Evolutionary conservation across 768 basidiomycete species (phyloP).

Genomic region (Leccinum longicurvipes): DNA sequence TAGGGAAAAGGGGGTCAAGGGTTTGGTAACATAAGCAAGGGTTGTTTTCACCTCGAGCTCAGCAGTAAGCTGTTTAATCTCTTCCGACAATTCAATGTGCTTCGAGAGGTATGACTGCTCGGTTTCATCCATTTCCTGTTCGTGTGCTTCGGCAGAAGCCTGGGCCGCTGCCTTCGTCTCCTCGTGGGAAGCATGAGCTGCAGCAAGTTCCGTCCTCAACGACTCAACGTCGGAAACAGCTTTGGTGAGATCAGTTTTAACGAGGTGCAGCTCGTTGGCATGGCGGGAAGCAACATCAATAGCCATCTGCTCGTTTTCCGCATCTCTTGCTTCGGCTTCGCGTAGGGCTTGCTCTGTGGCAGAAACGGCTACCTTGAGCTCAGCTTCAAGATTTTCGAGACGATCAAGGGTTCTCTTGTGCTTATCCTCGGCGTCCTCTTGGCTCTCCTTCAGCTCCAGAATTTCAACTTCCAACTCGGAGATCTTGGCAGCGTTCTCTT

Average conservation of each 20-base stretch:
- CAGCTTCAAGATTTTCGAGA: conserved; percentile 51
- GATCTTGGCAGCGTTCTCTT: conserved; percentile 65
- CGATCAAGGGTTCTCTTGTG: conserved; percentile 43
- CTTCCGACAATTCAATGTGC: conserved; percentile 50
- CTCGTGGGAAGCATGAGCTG: conserved; percentile 46
- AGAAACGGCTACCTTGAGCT: conserved; percentile 46
- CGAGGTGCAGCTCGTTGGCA: conserved; percentile 42
- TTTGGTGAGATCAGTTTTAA: conserved; percentile 42
- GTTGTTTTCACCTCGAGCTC: conserved; percentile 61
- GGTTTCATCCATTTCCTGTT: conserved; percentile 47
- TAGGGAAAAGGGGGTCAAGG: not conserved
- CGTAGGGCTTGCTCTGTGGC: conserved; percentile 48
- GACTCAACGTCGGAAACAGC: conserved; percentile 42
- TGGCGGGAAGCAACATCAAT: conserved; percentile 44
- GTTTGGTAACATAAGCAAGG: not conserved
- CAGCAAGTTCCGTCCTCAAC: conserved; percentile 46
- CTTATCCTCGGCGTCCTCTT: conserved; percentile 62
- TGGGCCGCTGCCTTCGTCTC: conserved; percentile 42
- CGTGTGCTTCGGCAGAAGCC: conserved; percentile 47
- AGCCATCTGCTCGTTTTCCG: conserved; percentile 38
- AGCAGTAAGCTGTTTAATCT: conserved; percentile 50
- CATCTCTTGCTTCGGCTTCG: conserved; percentile 46
- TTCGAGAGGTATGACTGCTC: conserved; percentile 48
- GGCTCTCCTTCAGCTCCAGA: conserved; percentile 68
- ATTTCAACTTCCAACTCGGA: conserved; percentile 83